Percentiles rank a stretch among this genome's conserved stretches.
Conservation (phyloP, 768 basidiomycete genomes). For the Galerina sulciceps region DNA sequence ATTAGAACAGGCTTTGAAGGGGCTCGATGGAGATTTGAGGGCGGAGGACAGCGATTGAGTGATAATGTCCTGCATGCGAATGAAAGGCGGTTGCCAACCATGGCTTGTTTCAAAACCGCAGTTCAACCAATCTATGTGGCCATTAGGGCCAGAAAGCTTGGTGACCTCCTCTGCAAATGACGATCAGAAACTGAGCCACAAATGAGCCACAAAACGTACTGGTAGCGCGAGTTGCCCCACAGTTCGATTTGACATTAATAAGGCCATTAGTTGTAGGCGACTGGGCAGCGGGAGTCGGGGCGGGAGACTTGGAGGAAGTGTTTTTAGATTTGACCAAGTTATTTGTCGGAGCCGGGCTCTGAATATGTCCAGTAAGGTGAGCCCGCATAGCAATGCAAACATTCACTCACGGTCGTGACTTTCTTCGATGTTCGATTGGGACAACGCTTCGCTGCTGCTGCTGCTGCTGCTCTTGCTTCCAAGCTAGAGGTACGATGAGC, state of each 20-base stretch:
- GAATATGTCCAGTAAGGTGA: neutral
- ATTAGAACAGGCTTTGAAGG: constrained; percentile 62
- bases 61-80: constrained; percentile 57
- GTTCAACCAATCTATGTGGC: constrained; percentile 76
- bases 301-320: constrained; percentile 9
- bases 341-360: constrained; percentile 5
- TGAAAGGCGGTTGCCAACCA: constrained; percentile 76
- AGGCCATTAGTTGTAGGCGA: constrained; percentile 21
- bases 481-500: constrained; percentile 30
- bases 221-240: constrained; percentile 56
- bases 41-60: constrained; percentile 50
- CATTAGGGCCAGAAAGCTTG: constrained; percentile 64
- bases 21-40: constrained; percentile 48
- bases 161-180: constrained; percentile 49
- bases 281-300: neutral
- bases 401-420: constrained; percentile 6
- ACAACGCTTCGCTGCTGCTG: constrained; percentile 31
- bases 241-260: constrained; percentile 42
- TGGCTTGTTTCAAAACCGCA: constrained; percentile 67
- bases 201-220: constrained; percentile 30
- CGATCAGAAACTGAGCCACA: neutral
- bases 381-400: neutral
- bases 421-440: constrained; percentile 22
- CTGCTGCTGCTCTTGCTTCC: constrained; percentile 17
- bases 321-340: constrained; percentile 10